Evolutionary conservation across 75 land plant species (phyloP).

Genomic region (Azolla pinnata): DNA sequence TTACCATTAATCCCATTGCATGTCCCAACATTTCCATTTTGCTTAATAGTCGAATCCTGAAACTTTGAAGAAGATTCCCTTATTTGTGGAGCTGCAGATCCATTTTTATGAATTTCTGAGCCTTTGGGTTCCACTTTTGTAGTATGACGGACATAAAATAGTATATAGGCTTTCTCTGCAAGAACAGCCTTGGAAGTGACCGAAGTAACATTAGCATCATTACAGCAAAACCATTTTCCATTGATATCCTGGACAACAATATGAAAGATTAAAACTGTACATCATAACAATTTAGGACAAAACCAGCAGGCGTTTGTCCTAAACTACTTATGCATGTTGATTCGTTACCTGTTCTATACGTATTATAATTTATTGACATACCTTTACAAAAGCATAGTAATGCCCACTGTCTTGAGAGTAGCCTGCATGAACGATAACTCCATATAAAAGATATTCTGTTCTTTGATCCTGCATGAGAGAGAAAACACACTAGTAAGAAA

Average conservation of each 20-base stretch:
- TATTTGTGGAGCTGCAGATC: slow-evolving; percentile 9
- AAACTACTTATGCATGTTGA: no score
- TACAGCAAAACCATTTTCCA: slow-evolving; percentile 93
- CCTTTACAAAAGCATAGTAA: slow-evolving; percentile 99
- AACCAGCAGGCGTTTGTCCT: no score
- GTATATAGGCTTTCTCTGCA: slow-evolving; percentile 84
- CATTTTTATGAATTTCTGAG: slow-evolving; percentile 5
- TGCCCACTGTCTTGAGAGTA: slow-evolving; percentile 85
- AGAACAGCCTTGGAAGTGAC: slow-evolving; percentile 55
- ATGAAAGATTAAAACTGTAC: not conserved
- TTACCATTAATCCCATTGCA: slow-evolving; percentile 5
- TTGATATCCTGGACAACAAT: slow-evolving; percentile 46
- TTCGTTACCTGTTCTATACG: no score
- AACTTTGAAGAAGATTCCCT: slow-evolving; percentile 15
- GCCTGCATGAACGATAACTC: slow-evolving; percentile 85
- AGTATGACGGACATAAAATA: slow-evolving; percentile 55
- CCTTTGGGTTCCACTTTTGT: slow-evolving; percentile 2
- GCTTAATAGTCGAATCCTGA: no score
- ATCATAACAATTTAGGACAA: not conserved
- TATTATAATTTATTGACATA: no score
- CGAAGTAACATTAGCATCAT: slow-evolving; percentile 68
- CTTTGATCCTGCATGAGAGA: slow-evolving; percentile 88
- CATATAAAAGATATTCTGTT: slow-evolving; percentile 87
- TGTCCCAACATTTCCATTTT: slow-evolving; percentile 7
- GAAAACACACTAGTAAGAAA: no score